phyloP scores from a whole-genome alignment of 2,329 filamentous ascomycete genomes.

The Ascochyta rabiei region DNA sequence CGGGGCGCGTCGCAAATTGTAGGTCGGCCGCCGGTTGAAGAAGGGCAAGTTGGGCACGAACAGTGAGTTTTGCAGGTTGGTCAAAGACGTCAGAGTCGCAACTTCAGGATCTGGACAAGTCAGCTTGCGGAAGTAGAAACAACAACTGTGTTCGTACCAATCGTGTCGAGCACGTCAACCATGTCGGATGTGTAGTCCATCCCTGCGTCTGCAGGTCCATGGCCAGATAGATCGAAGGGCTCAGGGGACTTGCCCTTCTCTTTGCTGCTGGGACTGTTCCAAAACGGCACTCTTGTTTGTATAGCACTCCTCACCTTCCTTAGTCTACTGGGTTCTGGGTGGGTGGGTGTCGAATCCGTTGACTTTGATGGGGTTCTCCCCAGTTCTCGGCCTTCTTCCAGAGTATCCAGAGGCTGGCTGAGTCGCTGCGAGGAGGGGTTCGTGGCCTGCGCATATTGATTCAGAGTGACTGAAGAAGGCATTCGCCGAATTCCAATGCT shows the following conservation, averaged over 20 bases:
- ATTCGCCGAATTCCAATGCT: constrained; percentile 46
- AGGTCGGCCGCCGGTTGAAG: constrained; percentile 79
- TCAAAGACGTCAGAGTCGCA: constrained; percentile 79
- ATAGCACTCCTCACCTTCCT: constrained; percentile 39
- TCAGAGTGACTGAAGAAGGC: constrained; percentile 34
- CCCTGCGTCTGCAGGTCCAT: constrained; percentile 3
- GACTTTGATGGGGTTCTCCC: constrained; percentile 28
- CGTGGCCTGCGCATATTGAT: constrained; percentile 26
- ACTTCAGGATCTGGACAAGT: constrained; percentile 74
- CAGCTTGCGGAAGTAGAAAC: neutral
- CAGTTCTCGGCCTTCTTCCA: constrained; percentile 37
- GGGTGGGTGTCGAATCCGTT: constrained; percentile 23
- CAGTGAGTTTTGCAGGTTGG: constrained; percentile 88
- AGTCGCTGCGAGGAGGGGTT: constrained; percentile 32
- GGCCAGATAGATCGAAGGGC: neutral
- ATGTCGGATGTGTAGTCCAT: constrained; percentile 65
- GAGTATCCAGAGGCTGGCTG: constrained; percentile 33
- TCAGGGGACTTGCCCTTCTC: constrained; percentile 9
- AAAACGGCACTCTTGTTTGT: constrained; percentile 36
- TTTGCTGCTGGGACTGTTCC: constrained; percentile 25
- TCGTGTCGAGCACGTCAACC: constrained; percentile 71
- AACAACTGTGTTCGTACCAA: constrained; percentile 58
- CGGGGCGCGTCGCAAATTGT: constrained; percentile 66
- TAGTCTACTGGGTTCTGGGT: constrained; percentile 28
- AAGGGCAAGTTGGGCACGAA: constrained; percentile 84